phyloP scores from a whole-genome alignment of 805 yeast genomes.

The Ogataea nakhonphanomensis region DNA sequence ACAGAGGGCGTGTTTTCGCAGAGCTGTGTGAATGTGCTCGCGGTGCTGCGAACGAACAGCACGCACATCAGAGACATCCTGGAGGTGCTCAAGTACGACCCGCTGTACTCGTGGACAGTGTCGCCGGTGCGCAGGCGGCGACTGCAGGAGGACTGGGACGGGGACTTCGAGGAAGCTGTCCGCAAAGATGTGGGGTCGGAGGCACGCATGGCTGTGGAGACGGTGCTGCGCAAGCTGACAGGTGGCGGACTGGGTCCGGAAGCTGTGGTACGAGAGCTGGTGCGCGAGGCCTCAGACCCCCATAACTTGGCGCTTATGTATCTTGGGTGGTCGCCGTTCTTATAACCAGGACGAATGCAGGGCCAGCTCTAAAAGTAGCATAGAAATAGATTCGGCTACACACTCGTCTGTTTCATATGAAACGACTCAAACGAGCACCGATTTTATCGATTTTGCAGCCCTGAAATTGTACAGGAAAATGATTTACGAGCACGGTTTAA shows the following conservation, averaged over 20 bases:
- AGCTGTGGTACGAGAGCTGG: constrained; percentile 77
- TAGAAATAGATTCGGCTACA: no score
- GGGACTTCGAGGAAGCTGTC: constrained; percentile 19
- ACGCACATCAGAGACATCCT: constrained; percentile 76
- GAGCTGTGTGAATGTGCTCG: constrained; percentile 69
- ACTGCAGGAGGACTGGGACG: constrained; percentile 40
- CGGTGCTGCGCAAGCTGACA: constrained; percentile 65
- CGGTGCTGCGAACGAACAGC: constrained; percentile 59
- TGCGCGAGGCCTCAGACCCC: constrained; percentile 69
- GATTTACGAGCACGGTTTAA: no score
- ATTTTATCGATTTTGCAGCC: no score
- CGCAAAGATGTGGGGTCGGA: constrained; percentile 48
- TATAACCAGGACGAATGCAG: no score
- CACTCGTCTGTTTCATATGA: no score
- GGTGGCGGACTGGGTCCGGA: constrained; percentile 73
- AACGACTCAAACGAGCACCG: no score
- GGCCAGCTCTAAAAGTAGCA: no score
- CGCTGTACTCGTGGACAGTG: constrained; percentile 85
- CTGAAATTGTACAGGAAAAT: no score
- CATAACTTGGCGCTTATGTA: constrained; percentile 70
- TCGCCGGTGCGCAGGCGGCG: constrained; percentile 66
- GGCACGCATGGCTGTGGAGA: constrained; percentile 73
- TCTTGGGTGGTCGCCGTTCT: constrained; percentile 83
- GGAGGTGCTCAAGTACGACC: constrained; percentile 88
- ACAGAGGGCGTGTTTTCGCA: constrained; percentile 70